Percentiles rank a stretch among this genome's conserved stretches.
Evolutionary conservation across 495 filamentous ascomycete species (phyloP).

Genomic region (Penicillium taxi): DNA sequence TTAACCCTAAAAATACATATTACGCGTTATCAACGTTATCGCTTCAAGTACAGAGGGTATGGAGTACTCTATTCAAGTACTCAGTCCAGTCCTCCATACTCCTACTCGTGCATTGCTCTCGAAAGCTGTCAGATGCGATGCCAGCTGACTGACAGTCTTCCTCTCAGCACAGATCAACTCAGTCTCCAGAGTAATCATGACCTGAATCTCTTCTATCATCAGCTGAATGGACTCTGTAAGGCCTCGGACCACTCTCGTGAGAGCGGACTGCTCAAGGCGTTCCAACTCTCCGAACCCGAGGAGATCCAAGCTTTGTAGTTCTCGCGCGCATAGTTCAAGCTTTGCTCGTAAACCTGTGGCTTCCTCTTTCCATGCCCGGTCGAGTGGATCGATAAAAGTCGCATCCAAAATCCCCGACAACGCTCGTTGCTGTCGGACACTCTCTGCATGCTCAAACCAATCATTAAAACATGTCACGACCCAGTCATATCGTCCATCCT

Average conservation of each 20-base stretch:
- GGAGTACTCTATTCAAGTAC: not conserved
- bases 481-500: conserved; percentile 26
- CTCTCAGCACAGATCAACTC: conserved; percentile 34
- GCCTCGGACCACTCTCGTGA: conserved; percentile 23
- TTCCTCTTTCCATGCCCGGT: conserved; percentile 37
- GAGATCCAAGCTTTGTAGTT: conserved; percentile 32
- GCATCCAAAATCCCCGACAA: conserved; percentile 3
- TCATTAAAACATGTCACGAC: conserved; percentile 32
- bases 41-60: not conserved
- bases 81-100: conserved; percentile 21
- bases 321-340: conserved; percentile 33
- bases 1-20: too few species aligned
- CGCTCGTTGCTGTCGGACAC: conserved; percentile 24
- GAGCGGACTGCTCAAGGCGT: conserved; percentile 24
- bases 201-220: conserved; percentile 38
- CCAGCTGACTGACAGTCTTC: conserved; percentile 27
- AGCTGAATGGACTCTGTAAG: conserved; percentile 28
- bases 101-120: conserved; percentile 9
- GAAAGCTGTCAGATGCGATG: conserved; percentile 19
- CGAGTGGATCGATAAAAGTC: conserved; percentile 37
- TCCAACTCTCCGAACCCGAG: conserved; percentile 29
- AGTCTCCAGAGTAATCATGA: conserved; percentile 34
- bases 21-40: too few species aligned
- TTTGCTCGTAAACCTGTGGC: conserved; percentile 27
- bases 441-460: conserved; percentile 36